phyloP scores from a whole-genome alignment of 106 monocot genomes.

The Gastrodia elata region DNA sequence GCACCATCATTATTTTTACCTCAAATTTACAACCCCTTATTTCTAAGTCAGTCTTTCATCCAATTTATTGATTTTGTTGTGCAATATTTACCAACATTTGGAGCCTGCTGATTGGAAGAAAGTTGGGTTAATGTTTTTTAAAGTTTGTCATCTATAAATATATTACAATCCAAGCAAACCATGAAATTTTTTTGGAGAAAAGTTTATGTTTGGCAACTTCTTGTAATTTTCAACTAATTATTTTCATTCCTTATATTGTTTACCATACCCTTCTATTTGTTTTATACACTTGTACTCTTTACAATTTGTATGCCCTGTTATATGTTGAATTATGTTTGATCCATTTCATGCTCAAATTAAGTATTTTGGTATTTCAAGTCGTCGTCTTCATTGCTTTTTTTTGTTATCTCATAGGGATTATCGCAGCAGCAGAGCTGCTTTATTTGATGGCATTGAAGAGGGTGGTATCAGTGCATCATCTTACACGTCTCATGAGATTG shows the following conservation, averaged over 20 bases:
- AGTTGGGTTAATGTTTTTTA: too few species aligned
- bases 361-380: not conserved
- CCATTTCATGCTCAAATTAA: not conserved
- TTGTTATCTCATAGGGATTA: slow-evolving; percentile 25
- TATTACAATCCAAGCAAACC: not conserved
- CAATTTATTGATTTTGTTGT: too few species aligned
- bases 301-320: not conserved
- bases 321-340: not conserved
- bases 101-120: too few species aligned
- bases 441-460: slow-evolving; percentile 57
- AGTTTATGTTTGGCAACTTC: too few species aligned
- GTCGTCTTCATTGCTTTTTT: not conserved
- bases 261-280: not conserved
- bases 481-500: slow-evolving; percentile 39
- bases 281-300: not conserved
- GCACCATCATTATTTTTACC: too few species aligned
- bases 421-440: slow-evolving; percentile 34
- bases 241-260: not conserved
- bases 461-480: slow-evolving; percentile 36
- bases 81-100: too few species aligned
- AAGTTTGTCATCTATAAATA: not conserved
- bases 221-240: not conserved
- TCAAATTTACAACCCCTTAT: too few species aligned
- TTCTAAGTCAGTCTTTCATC: too few species aligned
- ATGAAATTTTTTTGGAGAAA: not conserved